Percentiles rank a stretch among this genome's conserved stretches.
Evolutionary conservation across 495 filamentous ascomycete species (phyloP).

Genomic region (Xylaria bambusicola): DNA sequence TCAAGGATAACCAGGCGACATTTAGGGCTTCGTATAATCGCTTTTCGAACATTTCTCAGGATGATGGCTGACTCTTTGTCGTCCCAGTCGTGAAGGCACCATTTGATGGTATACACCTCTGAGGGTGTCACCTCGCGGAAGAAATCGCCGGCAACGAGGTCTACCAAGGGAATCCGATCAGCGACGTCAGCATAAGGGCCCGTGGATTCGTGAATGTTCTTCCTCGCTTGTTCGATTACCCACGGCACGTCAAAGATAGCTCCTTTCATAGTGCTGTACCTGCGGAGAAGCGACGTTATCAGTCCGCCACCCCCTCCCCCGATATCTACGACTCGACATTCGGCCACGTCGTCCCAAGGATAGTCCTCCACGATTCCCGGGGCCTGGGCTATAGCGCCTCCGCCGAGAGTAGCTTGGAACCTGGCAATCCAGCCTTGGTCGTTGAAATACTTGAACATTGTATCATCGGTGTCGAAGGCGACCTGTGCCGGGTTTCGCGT

Average conservation of each 20-base stretch:
- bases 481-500: slow-evolving; percentile 28
- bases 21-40: slow-evolving; percentile 6
- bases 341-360: slow-evolving; percentile 30
- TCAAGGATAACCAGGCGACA: slow-evolving; percentile 31
- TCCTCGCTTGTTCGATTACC: background rate
- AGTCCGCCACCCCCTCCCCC: slow-evolving; percentile 23
- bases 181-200: background rate
- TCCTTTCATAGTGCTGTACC: background rate
- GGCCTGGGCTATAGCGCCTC: slow-evolving; percentile 33
- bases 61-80: slow-evolving; percentile 27
- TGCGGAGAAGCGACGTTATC: background rate
- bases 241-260: background rate
- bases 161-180: background rate
- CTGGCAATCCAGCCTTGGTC: slow-evolving; percentile 27
- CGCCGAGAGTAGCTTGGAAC: slow-evolving; percentile 33
- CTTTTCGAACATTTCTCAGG: slow-evolving; percentile 16
- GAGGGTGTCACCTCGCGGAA: slow-evolving; percentile 23
- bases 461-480: slow-evolving; percentile 33
- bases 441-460: slow-evolving; percentile 37
- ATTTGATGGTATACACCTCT: slow-evolving; percentile 33
- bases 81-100: slow-evolving; percentile 36
- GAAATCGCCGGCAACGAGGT: slow-evolving; percentile 31
- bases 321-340: slow-evolving; percentile 13
- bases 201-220: background rate
- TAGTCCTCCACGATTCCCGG: slow-evolving; percentile 40